Evolutionary conservation across 257 asterid genomes (phyloP), one percentile per base, ranked within the genome.

Genomic region (Agastache rugosa): DNA sequence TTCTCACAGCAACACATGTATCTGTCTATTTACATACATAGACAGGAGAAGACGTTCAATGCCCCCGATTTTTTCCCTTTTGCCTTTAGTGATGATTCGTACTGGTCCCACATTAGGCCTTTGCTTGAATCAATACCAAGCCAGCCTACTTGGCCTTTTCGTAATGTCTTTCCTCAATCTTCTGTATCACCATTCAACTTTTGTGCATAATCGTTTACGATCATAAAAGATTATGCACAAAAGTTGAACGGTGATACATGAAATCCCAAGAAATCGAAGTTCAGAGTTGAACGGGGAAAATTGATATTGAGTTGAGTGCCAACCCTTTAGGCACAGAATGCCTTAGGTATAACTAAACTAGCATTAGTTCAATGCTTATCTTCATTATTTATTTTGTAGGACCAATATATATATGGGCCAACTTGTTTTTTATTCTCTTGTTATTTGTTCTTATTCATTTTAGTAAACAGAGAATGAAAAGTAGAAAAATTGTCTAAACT

Each of bases 391-490:
- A 12, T 62, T 78, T 75, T 78, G 92, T 80, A 78, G 86, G 90
- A 65, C 75, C 88, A 69, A 48, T 17, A 75, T 58, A 77, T 67
- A 79, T 65, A 76, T 83, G 81, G 87, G 86, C 72, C 88, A 82
- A 69, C 73, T 72, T 76, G 83, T 74, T 77, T 25, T 63, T 84
- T 76, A 69, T 77, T 29, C 59, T 74, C 87, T 83, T 87, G 77
- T 59, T 81, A 84, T 79, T 87, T 93, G 95, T 84, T 80, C 44
- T 75, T 84, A 83, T 85, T 62, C 81, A 53, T 59, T 73, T 42
- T 54, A 58, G 75, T 44, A 71, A 72, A 71, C 34, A 81, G 54
- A 64, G 75, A 72, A 79, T 54, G 77, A 74, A 71, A 79, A 76
- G 83, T 59, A 75, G 84, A 63, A 60, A 78, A 66, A 74, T 23